Evolutionary conservation across 2,329 filamentous ascomycete species (phyloP).

Genomic region (Fusarium papillatum): DNA sequence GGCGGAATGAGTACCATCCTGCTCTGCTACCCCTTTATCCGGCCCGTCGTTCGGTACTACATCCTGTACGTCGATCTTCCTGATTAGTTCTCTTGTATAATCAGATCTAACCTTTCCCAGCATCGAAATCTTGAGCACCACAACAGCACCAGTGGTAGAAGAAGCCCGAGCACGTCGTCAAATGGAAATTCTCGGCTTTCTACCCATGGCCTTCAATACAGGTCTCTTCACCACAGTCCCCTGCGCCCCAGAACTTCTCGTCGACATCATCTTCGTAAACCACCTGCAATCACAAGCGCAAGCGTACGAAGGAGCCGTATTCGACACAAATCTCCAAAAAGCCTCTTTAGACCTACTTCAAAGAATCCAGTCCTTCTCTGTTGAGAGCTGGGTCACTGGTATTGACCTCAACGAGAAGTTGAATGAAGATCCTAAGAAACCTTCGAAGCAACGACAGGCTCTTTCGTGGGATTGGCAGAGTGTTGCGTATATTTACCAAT

Average conservation of each 20-base stretch:
- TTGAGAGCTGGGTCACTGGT: slow-evolving; percentile 17
- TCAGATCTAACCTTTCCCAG: neutral
- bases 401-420: neutral
- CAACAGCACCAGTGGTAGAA: slow-evolving; percentile 16
- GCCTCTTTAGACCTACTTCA: slow-evolving; percentile 20
- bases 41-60: slow-evolving; percentile 21
- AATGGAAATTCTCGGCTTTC: slow-evolving; percentile 18
- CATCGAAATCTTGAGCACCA: slow-evolving; percentile 26
- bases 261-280: slow-evolving; percentile 36
- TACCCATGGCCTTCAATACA: slow-evolving; percentile 28
- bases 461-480: slow-evolving; percentile 24
- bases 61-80: slow-evolving; percentile 11
- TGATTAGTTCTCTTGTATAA: neutral
- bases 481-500: slow-evolving; percentile 29
- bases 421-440: neutral
- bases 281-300: slow-evolving; percentile 27
- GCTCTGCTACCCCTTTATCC: neutral
- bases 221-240: slow-evolving; percentile 36
- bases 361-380: slow-evolving; percentile 34
- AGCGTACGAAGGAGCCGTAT: neutral
- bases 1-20: slow-evolving; percentile 20
- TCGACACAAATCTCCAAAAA: neutral
- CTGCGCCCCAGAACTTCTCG: slow-evolving; percentile 34
- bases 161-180: slow-evolving; percentile 9
- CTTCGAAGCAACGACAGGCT: neutral